Evolutionary conservation across 768 basidiomycete genomes (phyloP).

Genomic region (Daedaleopsis nitida): DNA sequence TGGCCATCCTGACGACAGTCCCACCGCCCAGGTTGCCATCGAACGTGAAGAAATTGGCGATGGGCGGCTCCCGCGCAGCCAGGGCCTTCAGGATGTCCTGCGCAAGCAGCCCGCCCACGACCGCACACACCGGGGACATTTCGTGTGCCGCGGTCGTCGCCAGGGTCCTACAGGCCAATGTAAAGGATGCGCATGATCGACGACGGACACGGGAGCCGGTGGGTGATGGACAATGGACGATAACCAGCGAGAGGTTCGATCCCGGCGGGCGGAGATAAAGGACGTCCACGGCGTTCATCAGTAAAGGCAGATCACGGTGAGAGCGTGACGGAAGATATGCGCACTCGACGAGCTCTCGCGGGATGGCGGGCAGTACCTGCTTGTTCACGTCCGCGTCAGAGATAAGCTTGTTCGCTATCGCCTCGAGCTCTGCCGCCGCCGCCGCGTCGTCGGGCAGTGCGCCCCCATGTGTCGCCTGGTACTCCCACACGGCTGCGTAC

Average conservation of each 20-base stretch:
- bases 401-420: slow-evolving; percentile 65
- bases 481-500: slow-evolving; percentile 78
- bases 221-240: background rate
- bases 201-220: background rate
- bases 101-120: slow-evolving; percentile 91
- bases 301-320: background rate
- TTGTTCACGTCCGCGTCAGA: slow-evolving; percentile 67
- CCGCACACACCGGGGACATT: slow-evolving; percentile 92
- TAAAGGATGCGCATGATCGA: background rate
- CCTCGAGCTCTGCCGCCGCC: slow-evolving; percentile 57
- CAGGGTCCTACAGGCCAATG: slow-evolving; percentile 60
- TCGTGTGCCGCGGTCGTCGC: slow-evolving; percentile 75
- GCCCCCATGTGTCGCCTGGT: slow-evolving; percentile 59
- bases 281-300: background rate
- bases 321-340: slow-evolving; percentile 16
- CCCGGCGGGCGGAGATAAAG: background rate
- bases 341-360: slow-evolving; percentile 66
- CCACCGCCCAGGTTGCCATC: slow-evolving; percentile 82
- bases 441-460: slow-evolving; percentile 54
- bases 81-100: slow-evolving; percentile 94
- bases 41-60: slow-evolving; percentile 90
- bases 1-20: slow-evolving; percentile 59
- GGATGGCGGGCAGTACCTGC: slow-evolving; percentile 59
- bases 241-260: background rate
- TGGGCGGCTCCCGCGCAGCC: slow-evolving; percentile 87